Base-by-base conservation (phyloP, 2,329 filamentous ascomycete species). In the Phaeosphaeria sp. region DNA sequence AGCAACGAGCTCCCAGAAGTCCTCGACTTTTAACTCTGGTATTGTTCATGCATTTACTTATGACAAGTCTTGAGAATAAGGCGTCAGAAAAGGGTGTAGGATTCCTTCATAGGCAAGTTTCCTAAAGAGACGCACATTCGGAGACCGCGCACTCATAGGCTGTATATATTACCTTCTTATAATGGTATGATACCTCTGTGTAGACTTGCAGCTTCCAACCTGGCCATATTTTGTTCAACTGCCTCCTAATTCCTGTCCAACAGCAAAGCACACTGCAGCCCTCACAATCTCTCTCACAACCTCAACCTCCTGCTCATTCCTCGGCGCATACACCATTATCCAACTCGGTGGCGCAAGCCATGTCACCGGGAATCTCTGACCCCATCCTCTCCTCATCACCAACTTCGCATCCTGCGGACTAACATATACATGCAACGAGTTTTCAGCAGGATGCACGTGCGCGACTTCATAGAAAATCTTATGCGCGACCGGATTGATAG, bases 311-410 rank as follows among this genome's bases (percentile, higher is more conserved):
- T 84, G 82, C 56, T 87, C 83, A 63, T 89, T 83, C 68, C 90
- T 81, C 2, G 92, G 92, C 15, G 91, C 90, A 78, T 96, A 96
- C 15, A 96, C 82, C 89, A 96, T 90, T 25, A 74, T 68, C 72
- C 71, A 74, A 48, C 72, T 72, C 23, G 62, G 53, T 15, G 71
- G 72, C 25, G 69, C 71, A 43, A 74, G 10, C 70, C 70, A 74
- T 7, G 61, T 62, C 1, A 74, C 68, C 0, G 84, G 83, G 73
- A 87, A 85, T 41, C 83, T 71, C 78, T 93, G 86, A 0, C 89
- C 92, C 92, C 92, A 96, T 1, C 91, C 90, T 63, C 87, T 87
- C 64, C 87, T 83, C 23, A 96, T 79, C 2, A 95, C 85, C 50
- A 88, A 81, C 65, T 82, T 86, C 54, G 90, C 90, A 73, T 96